Evolutionary conservation across 2,329 filamentous ascomycete genomes (phyloP), one percentile per base, ranked within the genome.

Genomic region (Arthrobotrys pseudoclavata): DNA sequence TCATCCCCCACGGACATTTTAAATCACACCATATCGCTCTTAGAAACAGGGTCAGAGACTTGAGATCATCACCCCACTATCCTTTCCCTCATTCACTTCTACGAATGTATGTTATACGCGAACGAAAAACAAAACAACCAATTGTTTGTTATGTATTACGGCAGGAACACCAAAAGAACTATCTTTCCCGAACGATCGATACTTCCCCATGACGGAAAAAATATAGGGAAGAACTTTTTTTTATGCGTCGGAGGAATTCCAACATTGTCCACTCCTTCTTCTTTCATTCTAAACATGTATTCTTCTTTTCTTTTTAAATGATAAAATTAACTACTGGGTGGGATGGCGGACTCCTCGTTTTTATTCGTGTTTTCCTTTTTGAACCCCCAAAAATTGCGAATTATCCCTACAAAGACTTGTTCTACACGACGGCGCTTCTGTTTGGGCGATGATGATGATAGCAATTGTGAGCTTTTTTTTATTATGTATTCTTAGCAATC

Each of bases 71-170:
- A 69, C 57, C 57, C 57, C 64, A 69, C 66, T 69, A 66, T 48
- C 60, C 24, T 42, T 60, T 50, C 37, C 31, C 50, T 31, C 63
- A 42, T 75, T 68, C 62, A 62, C 42, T 68, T 75, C 47, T 52
- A 75, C 63, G 70, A 75, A 63, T 75, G 70, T 75, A 75, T 62
- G 70, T 63, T 75, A 75, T 75, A 75, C 47, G 70, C 63, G 62
- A 76, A 76, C 50, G 37, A 71, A 60, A 31, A 64, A 64, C 55
- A 53, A 62, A 55, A 52, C 69, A 71, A 70, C 68, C n/a, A 60
- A 31, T 6, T 40, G 53, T 60, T 60, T 60, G 61, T 52, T 70
- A 63, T 67, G 52, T 67, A 67, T 76, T 55, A 76, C 64, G 64
- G 48, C 64, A 76, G 64, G 69, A 64, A 57, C 50, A 57, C 40